Percentiles rank a stretch among this genome's conserved stretches.
phyloP scores from a whole-genome alignment of 345 rosid genomes.

The Leavenworthia alabamica region DNA sequence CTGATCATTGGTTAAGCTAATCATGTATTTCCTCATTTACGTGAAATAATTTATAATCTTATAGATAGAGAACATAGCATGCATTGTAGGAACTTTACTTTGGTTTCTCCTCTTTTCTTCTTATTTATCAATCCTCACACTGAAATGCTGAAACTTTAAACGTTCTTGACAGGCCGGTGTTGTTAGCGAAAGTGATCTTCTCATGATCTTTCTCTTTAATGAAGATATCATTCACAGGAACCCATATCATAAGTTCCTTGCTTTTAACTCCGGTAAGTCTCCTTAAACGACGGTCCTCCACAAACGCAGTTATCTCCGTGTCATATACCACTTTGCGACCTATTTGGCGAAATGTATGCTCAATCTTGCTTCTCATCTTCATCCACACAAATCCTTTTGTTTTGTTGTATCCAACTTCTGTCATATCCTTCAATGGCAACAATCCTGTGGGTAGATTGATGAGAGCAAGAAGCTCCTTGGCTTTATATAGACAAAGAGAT shows the following conservation, averaged over 20 bases:
- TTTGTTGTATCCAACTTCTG: conserved; percentile 47
- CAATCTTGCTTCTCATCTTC: conserved; percentile 41
- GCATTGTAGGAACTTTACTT: conserved; percentile 3
- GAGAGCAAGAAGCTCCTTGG: conserved; percentile 37
- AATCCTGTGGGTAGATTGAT: conserved; percentile 49
- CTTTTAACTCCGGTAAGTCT: conserved; percentile 47
- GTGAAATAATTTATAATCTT: background rate
- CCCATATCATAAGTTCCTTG: conserved; percentile 58
- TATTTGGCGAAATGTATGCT: conserved; percentile 37
- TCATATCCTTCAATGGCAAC: conserved; percentile 46
- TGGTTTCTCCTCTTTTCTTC: background rate
- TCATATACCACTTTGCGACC: conserved; percentile 41
- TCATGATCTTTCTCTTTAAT: conserved; percentile 25
- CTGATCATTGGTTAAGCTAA: background rate
- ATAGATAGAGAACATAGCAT: background rate
- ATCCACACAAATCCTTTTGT: conserved; percentile 60
- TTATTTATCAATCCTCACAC: conserved; percentile 10
- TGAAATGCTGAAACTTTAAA: conserved; percentile 44
- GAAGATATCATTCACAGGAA: conserved; percentile 44
- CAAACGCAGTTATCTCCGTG: conserved; percentile 44
- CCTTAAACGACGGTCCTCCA: conserved; percentile 43
- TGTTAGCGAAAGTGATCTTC: conserved; percentile 40
- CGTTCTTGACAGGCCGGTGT: conserved; percentile 44
- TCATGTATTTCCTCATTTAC: background rate
- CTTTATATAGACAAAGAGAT: conserved; percentile 44